Evolutionary conservation across 441 rosid genomes (phyloP).

Genomic region (Gossypium lobatum): DNA sequence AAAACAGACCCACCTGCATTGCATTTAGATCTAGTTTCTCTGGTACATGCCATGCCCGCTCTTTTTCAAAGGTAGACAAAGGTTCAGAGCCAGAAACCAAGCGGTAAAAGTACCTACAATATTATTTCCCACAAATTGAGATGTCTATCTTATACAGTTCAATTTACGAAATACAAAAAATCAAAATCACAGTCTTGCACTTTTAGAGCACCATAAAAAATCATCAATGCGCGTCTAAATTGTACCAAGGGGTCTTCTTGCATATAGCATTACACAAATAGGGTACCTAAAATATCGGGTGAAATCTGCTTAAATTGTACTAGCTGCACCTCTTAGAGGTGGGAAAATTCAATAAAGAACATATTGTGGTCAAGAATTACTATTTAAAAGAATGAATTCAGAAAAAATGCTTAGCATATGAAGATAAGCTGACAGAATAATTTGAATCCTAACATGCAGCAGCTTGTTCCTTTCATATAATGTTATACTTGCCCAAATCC

Average conservation of each 20-base stretch:
- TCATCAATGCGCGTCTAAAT: not conserved
- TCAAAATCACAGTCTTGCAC: not conserved
- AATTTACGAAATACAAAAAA: not conserved
- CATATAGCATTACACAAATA: not conserved
- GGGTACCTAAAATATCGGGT: not conserved
- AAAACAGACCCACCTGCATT: slow-evolving; percentile 60
- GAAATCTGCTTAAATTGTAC: not conserved
- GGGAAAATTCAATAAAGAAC: not conserved
- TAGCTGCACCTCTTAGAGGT: not conserved
- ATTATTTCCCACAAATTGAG: slow-evolving; percentile 7
- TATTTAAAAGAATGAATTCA: not conserved
- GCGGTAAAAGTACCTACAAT: slow-evolving; percentile 76
- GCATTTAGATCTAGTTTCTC: slow-evolving; percentile 59
- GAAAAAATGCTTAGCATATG: not conserved
- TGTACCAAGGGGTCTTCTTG: not conserved
- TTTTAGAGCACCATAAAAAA: not conserved
- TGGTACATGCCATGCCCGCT: slow-evolving; percentile 77
- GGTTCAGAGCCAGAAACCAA: slow-evolving; percentile 68
- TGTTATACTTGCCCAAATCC: not conserved
- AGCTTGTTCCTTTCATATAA: not conserved
- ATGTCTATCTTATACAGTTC: not conserved
- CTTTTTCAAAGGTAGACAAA: slow-evolving; percentile 69
- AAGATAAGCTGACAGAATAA: not conserved
- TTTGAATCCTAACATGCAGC: not conserved
- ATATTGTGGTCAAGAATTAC: not conserved